These are phyloP conservation scores for Alternaria sp. DNA, from an alignment of 2,329 filamentous ascomycete species.

Conservation along the genomic window DNA sequence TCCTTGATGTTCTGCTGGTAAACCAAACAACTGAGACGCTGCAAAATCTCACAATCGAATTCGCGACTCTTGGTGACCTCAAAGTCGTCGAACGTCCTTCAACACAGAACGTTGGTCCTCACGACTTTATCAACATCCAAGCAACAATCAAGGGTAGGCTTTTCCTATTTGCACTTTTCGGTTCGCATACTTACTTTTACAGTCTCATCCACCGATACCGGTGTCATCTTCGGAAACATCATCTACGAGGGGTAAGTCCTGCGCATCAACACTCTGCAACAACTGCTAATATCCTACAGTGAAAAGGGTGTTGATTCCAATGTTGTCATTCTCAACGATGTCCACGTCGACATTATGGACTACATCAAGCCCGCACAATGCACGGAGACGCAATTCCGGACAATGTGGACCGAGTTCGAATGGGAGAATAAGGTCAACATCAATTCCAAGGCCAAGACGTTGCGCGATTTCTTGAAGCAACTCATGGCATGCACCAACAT, in stretches of 20 bases:
- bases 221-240: constrained; percentile 98
- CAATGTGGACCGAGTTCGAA: constrained; percentile 99
- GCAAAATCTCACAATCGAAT: constrained; percentile 96
- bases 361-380: constrained; percentile 98
- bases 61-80: constrained; percentile 95
- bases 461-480: constrained; percentile 90
- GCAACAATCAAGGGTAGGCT: constrained; percentile 96
- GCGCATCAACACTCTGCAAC: neutral
- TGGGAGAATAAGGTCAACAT: constrained; percentile 99
- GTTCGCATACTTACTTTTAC: constrained; percentile 12
- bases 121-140: constrained; percentile 98
- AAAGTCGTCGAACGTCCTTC: constrained; percentile 97
- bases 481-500: constrained; percentile 99
- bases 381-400: constrained; percentile 97
- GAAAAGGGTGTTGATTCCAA: constrained; percentile 67
- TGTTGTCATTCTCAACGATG: constrained; percentile 96
- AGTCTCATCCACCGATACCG: constrained; percentile 96
- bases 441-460: constrained; percentile 91
- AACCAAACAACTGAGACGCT: constrained; percentile 97
- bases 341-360: constrained; percentile 99
- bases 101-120: constrained; percentile 91
- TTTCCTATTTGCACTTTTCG: constrained; percentile 34
- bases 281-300: constrained; percentile 73
- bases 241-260: constrained; percentile 80
- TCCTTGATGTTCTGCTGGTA: constrained; percentile 92